Conservation (phyloP, 306 rosid genomes). For the Pyrus pyrifolia region DNA sequence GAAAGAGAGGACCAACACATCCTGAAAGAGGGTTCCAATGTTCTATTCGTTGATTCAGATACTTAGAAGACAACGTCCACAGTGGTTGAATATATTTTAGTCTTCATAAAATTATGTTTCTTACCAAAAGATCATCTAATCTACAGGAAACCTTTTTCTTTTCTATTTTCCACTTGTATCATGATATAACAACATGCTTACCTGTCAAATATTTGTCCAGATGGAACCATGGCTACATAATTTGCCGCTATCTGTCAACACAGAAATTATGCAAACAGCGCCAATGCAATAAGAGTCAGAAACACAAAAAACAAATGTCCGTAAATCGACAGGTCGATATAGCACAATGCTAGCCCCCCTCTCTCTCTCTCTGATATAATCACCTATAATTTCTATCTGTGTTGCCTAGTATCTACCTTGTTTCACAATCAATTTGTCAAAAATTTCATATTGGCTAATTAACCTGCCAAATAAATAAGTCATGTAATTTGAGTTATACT, state of each 20-base stretch:
- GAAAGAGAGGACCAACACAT: no score
- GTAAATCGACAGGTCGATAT: background rate
- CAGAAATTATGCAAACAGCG: background rate
- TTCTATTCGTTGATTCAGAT: background rate
- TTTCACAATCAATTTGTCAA: no score
- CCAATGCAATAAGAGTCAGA: background rate
- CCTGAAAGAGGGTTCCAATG: no score
- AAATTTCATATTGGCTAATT: no score
- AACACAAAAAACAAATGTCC: background rate
- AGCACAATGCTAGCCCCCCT: background rate
- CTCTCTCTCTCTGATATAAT: background rate
- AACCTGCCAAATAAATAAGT: no score
- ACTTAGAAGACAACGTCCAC: background rate
- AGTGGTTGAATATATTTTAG: background rate
- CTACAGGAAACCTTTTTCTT: background rate
- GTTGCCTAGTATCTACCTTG: no score
- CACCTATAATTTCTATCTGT: background rate
- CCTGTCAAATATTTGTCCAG: constrained; percentile 98
- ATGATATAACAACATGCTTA: constrained; percentile 11
- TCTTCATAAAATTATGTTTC: background rate
- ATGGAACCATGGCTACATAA: constrained; percentile 94
- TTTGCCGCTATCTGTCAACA: constrained; percentile 79
- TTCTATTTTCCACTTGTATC: background rate
- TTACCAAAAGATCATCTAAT: background rate
- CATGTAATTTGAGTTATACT: no score